A percentile compares a stretch with the other conserved stretches of the same genome.
These are phyloP conservation scores for Mallotus nudiflorus DNA, from an alignment of 345 rosid genomes.

Conservation along the genomic window DNA sequence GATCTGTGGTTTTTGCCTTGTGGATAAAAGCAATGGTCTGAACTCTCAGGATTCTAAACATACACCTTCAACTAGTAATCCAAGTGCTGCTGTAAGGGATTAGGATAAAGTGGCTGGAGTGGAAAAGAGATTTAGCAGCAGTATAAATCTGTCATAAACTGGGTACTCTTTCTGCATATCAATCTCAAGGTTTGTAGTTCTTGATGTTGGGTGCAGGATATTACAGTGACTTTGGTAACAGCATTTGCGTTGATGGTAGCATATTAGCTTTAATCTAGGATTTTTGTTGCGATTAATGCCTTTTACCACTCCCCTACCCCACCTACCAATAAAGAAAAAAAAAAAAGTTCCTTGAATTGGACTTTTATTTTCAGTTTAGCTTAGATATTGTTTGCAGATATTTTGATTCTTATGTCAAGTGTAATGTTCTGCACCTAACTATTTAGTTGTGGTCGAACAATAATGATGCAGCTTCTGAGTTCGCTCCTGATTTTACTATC, in stretches of 20 bases:
- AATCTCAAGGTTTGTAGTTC: background rate
- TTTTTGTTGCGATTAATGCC: background rate
- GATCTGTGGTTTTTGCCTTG: background rate
- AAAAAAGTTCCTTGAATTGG: too few species aligned
- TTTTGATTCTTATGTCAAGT: constrained; percentile 2
- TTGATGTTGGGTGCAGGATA: background rate
- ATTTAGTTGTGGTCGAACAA: constrained; percentile 11
- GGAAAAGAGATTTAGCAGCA: background rate
- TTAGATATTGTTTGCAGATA: background rate
- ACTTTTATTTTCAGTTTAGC: background rate
- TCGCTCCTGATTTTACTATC: constrained; percentile 91
- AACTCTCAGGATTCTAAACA: background rate
- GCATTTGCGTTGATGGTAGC: background rate
- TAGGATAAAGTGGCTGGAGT: background rate
- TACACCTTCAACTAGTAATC: too few species aligned
- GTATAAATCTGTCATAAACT: background rate
- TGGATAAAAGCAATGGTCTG: background rate
- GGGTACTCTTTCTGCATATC: background rate
- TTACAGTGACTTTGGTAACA: background rate
- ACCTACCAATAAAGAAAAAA: too few species aligned
- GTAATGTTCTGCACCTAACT: constrained; percentile 4
- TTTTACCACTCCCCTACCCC: too few species aligned
- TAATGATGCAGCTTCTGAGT: constrained; percentile 68
- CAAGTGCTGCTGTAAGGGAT: background rate
- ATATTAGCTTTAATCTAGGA: background rate